Base-by-base conservation (phyloP, 1,284 basidiomycete genomes). In the Cryptococcus sp. region DNA sequence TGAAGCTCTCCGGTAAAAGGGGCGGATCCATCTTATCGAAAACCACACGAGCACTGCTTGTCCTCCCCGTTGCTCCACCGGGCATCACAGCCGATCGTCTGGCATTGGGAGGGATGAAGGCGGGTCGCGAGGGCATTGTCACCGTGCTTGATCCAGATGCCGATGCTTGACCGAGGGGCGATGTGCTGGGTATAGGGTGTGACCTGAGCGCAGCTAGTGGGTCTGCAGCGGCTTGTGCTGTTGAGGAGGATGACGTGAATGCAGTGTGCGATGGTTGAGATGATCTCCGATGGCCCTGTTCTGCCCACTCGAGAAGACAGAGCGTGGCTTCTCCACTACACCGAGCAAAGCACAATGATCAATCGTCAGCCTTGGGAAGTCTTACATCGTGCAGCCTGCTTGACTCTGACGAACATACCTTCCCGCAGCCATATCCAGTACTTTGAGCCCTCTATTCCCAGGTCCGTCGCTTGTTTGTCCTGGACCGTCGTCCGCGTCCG, bases 381-480 rank as follows among this genome's bases (percentile, higher is more conserved):
- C 6, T 25, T 15, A 47, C 15, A 25, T 13, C 17, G 5, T 10
- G 16, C n/a, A 4, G 10, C 6, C 19, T n/a, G 17, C 40, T 17
- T 15, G 40, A 8, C 16, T 19, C 35, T 8, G 25, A 45, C 15
- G 4, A 35, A 56, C 72, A 19, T 49, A 81, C 82, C 74, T 78
- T 62, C 84, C 84, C 47, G 82, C 83, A 6, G 84, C 84, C 74
- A 84, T 76, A 64, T 85, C 84, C 42, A 84, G 77, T 1, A 84
- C 68, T 11, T 68, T 66, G 41, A 82, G 57, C 10, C 50, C 35
- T 10, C 61, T 27, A 41, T 56, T 16, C 44, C 16, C 55, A 23
- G 6, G 38, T 22, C 25, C 31, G 10, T 31, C 5, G 10, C 27
- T 5, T 10, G 27, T 10, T 31, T 4, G 5, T 31, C 27, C 27